phyloP scores from a whole-genome alignment of 2,329 filamentous ascomycete genomes.

The Clonostachys chloroleuca region DNA sequence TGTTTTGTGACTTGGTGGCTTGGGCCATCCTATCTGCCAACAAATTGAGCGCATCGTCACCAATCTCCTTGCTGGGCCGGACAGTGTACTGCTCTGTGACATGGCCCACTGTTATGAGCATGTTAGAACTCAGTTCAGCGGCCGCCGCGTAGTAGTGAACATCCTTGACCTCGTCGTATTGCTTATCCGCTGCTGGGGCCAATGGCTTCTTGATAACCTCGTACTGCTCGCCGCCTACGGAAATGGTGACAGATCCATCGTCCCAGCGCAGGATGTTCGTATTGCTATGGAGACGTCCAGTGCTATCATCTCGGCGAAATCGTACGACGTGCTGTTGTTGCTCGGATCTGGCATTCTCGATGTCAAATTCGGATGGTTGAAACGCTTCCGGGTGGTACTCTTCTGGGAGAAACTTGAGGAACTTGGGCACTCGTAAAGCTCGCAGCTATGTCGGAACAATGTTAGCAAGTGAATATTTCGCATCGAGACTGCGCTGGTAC shows the following conservation, averaged over 20 bases:
- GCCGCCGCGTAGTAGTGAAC: conserved; percentile 73
- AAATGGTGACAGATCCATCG: conserved; percentile 71
- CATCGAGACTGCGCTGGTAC: conserved; percentile 11
- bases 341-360: conserved; percentile 47
- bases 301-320: conserved; percentile 64
- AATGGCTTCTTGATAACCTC: conserved; percentile 68
- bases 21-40: conserved; percentile 64
- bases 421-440: conserved; percentile 66
- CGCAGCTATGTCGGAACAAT: conserved; percentile 46
- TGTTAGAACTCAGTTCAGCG: conserved; percentile 62
- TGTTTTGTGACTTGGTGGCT: conserved; percentile 51
- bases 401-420: conserved; percentile 65
- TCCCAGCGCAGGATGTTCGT: conserved; percentile 73
- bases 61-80: conserved; percentile 60
- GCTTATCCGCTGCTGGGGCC: conserved; percentile 54
- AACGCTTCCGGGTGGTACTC: conserved; percentile 64
- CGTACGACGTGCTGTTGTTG: conserved; percentile 62
- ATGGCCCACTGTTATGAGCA: conserved; percentile 71
- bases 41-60: conserved; percentile 67
- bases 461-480: neutral
- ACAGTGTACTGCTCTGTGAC: conserved; percentile 70
- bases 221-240: conserved; percentile 73
- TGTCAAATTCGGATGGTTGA: conserved; percentile 51
- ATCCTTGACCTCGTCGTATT: conserved; percentile 64
- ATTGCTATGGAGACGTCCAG: conserved; percentile 67